Evolutionary conservation across 2,329 filamentous ascomycete species (phyloP), one percentile per base, ranked within the genome.

Genomic region (Dactylellina leptospora): DNA sequence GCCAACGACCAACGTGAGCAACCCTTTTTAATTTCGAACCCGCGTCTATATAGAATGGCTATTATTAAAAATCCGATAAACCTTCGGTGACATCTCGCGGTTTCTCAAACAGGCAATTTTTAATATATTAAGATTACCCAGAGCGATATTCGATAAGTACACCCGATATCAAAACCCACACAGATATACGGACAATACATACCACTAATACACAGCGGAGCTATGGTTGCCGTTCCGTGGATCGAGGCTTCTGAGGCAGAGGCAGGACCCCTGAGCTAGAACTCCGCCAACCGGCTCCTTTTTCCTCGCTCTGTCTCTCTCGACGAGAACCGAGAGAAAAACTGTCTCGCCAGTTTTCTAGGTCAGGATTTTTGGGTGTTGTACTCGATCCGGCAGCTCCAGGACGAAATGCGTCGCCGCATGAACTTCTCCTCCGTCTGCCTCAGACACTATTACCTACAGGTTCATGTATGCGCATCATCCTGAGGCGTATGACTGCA

Each of bases 21-120:
- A 53, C 54, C 62, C 62, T 68, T 51, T 16, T 53, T 60, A 68
- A 68, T 68, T 68, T 68, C 62, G 23, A 53, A 47, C 45, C n/a
- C 54, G 62, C 54, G 62, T 59, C 22, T 53, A 60, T 54, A 60
- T 25, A 71, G 40, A 66, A 56, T 62, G 44, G 25, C 42, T 63
- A 62, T 53, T 62, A 56, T 69, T 45, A 54, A 55, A 25, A 28
- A 44, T 44, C 48, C 42, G 50, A 58, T 63, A 40, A 59, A 47
- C 18, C 23, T 13, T 45, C 51, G 59, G 66, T 16, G 20, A 23
- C 28, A 48, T 59, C 28, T 54, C 8, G 8, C 25, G 33, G 13
- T 13, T 56, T 68, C 54, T 30, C 38, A 53, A 68, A 68, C 3
- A 42, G 53, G 54, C 10, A 51, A 54, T 28, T 53, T 58, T 59